Evolutionary conservation across 768 basidiomycete genomes (phyloP).

Genomic region (Amanita muscaria): DNA sequence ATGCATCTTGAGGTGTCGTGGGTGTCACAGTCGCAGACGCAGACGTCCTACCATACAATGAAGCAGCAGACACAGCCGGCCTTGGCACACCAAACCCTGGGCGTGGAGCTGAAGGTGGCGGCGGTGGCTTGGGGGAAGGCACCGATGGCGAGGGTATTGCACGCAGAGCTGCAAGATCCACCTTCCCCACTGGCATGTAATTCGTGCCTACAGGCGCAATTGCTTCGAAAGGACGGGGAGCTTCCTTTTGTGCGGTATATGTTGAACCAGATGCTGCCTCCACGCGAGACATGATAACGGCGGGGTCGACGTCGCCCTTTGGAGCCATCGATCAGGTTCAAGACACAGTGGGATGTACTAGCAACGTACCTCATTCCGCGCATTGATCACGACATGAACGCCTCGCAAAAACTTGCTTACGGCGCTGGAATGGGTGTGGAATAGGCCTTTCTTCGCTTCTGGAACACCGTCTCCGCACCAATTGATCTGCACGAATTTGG

Average conservation of each 20-base stretch:
- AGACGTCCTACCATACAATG: conserved; percentile 31
- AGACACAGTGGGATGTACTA: neutral
- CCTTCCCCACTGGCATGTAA: conserved; percentile 68
- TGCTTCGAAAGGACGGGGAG: conserved; percentile 62
- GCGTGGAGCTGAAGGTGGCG: conserved; percentile 35
- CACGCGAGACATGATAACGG: conserved; percentile 77
- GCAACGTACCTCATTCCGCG: conserved; percentile 68
- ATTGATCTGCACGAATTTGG: conserved; percentile 92
- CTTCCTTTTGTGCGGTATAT: conserved; percentile 78
- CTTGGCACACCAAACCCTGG: conserved; percentile 37
- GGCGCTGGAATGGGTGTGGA: conserved; percentile 77
- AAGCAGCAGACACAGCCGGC: conserved; percentile 32
- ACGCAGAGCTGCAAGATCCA: conserved; percentile 57
- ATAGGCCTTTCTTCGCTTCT: conserved; percentile 83
- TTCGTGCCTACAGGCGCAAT: conserved; percentile 75
- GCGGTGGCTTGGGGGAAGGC: conserved; percentile 23
- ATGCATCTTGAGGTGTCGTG: conserved; percentile 44
- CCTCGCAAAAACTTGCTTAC: conserved; percentile 77
- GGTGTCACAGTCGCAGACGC: conserved; percentile 22
- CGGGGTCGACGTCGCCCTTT: conserved; percentile 74
- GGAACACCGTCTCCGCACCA: conserved; percentile 99
- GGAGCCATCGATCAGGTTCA: conserved; percentile 1
- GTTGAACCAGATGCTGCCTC: conserved; percentile 85
- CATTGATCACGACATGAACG: conserved; percentile 78
- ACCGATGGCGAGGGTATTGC: conserved; percentile 31